These are phyloP conservation scores for Backusella liffmaniae DNA, from an alignment of 192 early-diverging fungal species.

Conservation along the genomic window DNA sequence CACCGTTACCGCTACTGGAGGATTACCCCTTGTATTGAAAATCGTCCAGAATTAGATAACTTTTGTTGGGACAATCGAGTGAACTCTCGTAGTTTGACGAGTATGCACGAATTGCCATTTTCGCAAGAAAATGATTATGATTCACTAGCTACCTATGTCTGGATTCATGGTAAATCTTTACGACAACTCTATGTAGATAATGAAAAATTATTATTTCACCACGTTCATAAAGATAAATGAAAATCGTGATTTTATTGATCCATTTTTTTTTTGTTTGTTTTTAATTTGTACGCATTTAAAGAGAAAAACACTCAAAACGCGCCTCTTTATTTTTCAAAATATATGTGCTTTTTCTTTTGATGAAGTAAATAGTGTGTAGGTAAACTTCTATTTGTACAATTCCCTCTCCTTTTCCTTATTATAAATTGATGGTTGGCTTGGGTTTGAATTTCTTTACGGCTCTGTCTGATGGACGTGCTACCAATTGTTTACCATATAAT, in stretches of 20 bases:
- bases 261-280: neutral
- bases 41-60: neutral
- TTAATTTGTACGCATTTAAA: neutral
- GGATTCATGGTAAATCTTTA: neutral
- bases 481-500: constrained; percentile 3
- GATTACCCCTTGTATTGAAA: neutral
- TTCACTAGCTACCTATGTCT: neutral
- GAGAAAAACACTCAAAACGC: no score
- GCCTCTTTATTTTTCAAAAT: no score
- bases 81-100: neutral
- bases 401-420: neutral
- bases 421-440: constrained; percentile 11
- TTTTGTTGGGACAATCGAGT: neutral
- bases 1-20: neutral
- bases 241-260: neutral
- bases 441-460: constrained; percentile 15
- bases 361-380: neutral
- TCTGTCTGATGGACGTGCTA: constrained; percentile 14
- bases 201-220: neutral
- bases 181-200: neutral
- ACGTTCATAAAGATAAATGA: neutral
- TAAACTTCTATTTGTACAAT: neutral
- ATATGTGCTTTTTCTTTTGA: no score
- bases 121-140: neutral
- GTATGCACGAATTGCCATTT: neutral